Evolutionary conservation across 1,284 basidiomycete species (phyloP), one percentile per base, ranked within the genome.

Genomic region (Puccinia hordei): DNA sequence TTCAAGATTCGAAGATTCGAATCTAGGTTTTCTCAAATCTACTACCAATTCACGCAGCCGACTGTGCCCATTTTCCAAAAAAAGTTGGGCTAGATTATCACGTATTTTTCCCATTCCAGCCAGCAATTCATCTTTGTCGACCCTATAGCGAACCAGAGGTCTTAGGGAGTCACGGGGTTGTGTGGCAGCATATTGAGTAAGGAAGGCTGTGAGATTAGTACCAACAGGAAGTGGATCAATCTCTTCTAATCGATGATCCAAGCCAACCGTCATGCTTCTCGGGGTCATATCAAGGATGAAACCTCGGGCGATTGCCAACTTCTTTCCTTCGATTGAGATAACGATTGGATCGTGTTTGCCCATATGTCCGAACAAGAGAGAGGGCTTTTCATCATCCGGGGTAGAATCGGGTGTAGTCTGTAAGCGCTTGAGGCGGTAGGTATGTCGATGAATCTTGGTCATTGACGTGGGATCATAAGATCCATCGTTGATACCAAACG

Each of bases 111-210:
- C 90, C 90, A 98, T 92, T 0, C 95, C 93, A 12, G 90, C 90
- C 10, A 90, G 89, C 59, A 98, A 87, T 85, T 99, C 96, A 85
- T 99, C 97, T 84, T 91, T 93, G 88, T 99, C 96, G 81, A 99
- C 91, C 33, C 95, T 90, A 87, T 95, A 98, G 10, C 35, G 72
- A 22, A 38, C 49, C 9, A 91, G 85, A 27, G 90, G 84, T 13
- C 87, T 81, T 51, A 82, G 85, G 78, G 77, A 84, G 55, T 6
- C 68, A 30, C 17, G 41, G 15, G 71, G 41, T 57, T 73, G 51
- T 17, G 30, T 71, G 19, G 46, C 5, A 22, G 46, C 66, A 71
- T 69, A 51, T 44, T 71, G 76, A 33, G 63, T 69, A 13, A 59
- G n/a, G 51, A 19, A 30, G 44, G 51, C 44, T 6, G 24, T 22